Conservation (phyloP, 192 early-diverging fungal species). For the Piromyces finnis region DNA sequence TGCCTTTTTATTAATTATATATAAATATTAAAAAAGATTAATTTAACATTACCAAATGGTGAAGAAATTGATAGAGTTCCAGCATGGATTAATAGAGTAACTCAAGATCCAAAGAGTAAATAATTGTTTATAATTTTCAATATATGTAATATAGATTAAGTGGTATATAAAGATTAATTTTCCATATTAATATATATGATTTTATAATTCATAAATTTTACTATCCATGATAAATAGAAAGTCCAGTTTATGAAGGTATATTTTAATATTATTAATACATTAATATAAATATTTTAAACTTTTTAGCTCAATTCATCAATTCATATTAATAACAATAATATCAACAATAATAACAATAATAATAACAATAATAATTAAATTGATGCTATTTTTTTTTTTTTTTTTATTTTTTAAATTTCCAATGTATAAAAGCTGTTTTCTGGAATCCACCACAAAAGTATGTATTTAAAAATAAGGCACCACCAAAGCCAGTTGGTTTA, state of each 20-base stretch:
- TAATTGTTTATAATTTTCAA: neutral
- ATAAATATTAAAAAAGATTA: neutral
- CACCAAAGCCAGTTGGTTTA: conserved; percentile 27
- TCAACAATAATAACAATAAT: too few species aligned
- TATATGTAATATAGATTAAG: too few species aligned
- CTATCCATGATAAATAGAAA: neutral
- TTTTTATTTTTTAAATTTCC: neutral
- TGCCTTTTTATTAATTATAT: too few species aligned
- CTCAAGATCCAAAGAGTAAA: conserved; percentile 62
- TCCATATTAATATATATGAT: too few species aligned
- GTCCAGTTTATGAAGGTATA: neutral
- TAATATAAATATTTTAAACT: too few species aligned
- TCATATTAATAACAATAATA: too few species aligned
- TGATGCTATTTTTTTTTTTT: conserved; percentile 61
- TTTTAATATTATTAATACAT: conserved; percentile 68
- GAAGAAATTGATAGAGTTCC: conserved; percentile 62
- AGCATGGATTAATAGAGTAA: conserved; percentile 68
- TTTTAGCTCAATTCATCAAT: too few species aligned
- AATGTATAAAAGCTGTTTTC: conserved; percentile 36
- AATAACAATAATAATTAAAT: too few species aligned
- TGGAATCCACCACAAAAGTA: conserved; percentile 75
- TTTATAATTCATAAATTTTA: too few species aligned
- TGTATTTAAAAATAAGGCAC: conserved; percentile 57
- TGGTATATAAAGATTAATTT: too few species aligned
- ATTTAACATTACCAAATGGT: neutral